Evolutionary conservation across 352 stramenopile species (phyloP), one percentile per base, ranked within the genome.

Genomic region (Proteromonas lacertae): DNA sequence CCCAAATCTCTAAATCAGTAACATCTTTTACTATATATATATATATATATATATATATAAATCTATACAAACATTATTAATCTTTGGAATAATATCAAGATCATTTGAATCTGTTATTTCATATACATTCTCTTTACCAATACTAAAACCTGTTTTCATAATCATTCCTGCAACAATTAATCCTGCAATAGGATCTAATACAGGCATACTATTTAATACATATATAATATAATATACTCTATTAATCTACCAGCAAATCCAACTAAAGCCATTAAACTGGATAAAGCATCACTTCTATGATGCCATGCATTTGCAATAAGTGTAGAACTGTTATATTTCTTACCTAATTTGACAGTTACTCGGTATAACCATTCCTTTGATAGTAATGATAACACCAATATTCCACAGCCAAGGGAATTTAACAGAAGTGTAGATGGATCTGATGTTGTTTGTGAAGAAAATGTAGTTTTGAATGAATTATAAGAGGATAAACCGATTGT

Each of bases 281-380:
- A 79, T 32, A 79, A 69, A 2, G 66, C 62, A 30, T 79, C 66
- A 0, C 62, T 71, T 4, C 66, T 13, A 33, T 33, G 29, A 33
- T 33, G 66, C 78, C 78, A 93, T 4, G 81, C 81, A 60, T 95
- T 95, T 12, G 81, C 79, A 42, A 92, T 84, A 26, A 95, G 54
- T 14, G 92, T 72, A 48, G 71, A 57, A 16, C 71, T 90, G 45
- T 88, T 86, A 9, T 77, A 49, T 22, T 64, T 48, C 49, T 88
- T 62, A 6, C 70, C 81, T 9, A 93, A 73, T 21, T 56, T 57
- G 12, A 75, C 64, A 0, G 81, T 95, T 17, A 74, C 74, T 25
- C 75, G 66, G 50, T 72, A 92, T 5, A 93, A 51, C 36, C 59
- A 73, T 49, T 93, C 78, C 40, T 93, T 93, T 19, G 66, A 71